Conservation (phyloP, 345 rosid genomes). For the Punica granatum region DNA sequence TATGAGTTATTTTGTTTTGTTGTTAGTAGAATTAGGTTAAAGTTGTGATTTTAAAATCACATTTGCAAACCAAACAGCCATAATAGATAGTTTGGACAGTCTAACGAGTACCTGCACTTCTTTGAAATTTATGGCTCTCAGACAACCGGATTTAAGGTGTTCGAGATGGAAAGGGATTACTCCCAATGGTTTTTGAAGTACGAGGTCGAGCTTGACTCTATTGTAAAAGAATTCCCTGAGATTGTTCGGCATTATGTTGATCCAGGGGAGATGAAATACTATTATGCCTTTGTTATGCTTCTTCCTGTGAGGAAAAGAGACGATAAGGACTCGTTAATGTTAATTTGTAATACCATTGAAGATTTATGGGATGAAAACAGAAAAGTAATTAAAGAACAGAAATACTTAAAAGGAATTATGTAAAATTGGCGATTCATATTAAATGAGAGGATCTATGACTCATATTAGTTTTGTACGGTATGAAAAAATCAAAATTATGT, state of each 20-base stretch:
- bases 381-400: no score
- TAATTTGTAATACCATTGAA: no score
- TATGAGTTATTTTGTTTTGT: no score
- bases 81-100: slow-evolving; percentile 17
- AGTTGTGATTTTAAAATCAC: no score
- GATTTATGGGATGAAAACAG: no score
- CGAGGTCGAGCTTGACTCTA: slow-evolving; percentile 13
- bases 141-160: slow-evolving; percentile 13
- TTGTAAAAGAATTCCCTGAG: slow-evolving; percentile 16
- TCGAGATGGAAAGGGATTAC: slow-evolving; percentile 18
- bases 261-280: slow-evolving; percentile 1
- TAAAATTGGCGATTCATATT: no score
- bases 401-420: no score
- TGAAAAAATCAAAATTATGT: no score
- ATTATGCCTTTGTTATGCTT: slow-evolving; percentile 14
- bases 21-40: no score
- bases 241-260: slow-evolving; percentile 15
- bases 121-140: slow-evolving; percentile 18
- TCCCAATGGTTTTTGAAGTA: slow-evolving; percentile 20
- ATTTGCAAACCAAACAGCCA: no score
- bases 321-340: slow-evolving; percentile 14
- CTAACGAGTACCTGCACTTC: slow-evolving; percentile 20
- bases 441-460: no score
- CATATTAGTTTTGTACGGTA: no score
- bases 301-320: slow-evolving; percentile 13